Percentiles rank a stretch among this genome's conserved stretches.
These are phyloP conservation scores for Juncus inflexus DNA, from an alignment of 176 grass and related monocot species.

Conservation along the genomic window DNA sequence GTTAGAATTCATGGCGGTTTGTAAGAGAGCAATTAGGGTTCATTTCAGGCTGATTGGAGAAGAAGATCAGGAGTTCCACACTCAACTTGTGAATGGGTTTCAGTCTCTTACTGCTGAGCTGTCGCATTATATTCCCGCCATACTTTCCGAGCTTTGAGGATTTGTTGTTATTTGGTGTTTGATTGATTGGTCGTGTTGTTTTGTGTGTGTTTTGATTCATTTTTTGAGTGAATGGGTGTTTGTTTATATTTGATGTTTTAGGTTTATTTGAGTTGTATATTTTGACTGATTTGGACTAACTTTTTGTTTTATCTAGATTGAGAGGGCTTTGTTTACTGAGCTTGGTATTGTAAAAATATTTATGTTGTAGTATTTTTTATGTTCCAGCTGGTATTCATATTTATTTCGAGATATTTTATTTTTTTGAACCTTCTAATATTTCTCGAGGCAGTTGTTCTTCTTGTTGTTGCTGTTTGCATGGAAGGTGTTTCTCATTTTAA, in stretches of 20 bases:
- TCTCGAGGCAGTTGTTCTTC: no score
- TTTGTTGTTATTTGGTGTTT: constrained; percentile 5
- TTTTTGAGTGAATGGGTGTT: not conserved
- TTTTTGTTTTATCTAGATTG: constrained; percentile 17
- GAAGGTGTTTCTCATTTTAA: no score
- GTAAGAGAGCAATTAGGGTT: constrained; percentile 93
- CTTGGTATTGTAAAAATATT: constrained; percentile 20
- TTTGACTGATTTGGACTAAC: not conserved
- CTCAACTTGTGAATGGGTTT: constrained; percentile 96
- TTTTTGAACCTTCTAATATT: no score
- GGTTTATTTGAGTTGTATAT: constrained; percentile 11
- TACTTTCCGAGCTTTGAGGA: constrained; percentile 83
- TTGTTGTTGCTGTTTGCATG: no score
- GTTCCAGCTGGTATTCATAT: no score
- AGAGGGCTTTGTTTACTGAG: not conserved
- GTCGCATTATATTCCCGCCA: constrained; percentile 96
- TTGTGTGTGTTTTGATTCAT: constrained; percentile 24
- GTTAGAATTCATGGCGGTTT: constrained; percentile 99
- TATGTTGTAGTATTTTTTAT: not conserved
- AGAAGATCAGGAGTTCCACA: constrained; percentile 99
- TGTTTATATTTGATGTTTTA: constrained; percentile 9
- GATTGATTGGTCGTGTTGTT: not conserved
- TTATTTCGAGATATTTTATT: no score
- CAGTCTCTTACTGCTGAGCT: constrained; percentile 97
- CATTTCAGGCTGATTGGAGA: constrained; percentile 96